These are phyloP conservation scores for Plantago major DNA, from an alignment of 257 asterid genomes.

Conservation along the genomic window DNA sequence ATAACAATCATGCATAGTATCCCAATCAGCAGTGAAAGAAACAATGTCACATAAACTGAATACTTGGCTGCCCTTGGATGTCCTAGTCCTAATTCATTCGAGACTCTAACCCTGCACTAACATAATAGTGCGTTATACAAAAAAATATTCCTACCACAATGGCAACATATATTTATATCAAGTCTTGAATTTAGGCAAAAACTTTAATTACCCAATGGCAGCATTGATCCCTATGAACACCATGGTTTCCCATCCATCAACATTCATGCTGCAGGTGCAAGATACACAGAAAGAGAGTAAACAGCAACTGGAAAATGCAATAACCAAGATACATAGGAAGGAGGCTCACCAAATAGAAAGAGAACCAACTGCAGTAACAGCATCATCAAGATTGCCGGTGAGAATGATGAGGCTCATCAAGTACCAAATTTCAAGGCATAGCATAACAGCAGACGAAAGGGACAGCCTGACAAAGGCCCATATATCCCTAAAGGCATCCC, in stretches of 20 bases:
- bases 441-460: conserved; percentile 56
- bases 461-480: conserved; percentile 69
- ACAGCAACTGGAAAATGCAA: too few relatives aligned
- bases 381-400: conserved; percentile 55
- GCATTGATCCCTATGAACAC: conserved; percentile 52
- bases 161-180: neutral
- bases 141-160: neutral
- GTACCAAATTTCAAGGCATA: conserved; percentile 68
- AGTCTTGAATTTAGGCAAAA: neutral
- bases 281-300: neutral
- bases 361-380: conserved; percentile 66
- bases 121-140: neutral
- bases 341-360: conserved; percentile 58
- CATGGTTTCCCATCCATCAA: conserved; percentile 49
- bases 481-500: conserved; percentile 47
- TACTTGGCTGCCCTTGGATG: conserved; percentile 52
- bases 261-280: conserved; percentile 39
- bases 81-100: conserved; percentile 37
- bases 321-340: neutral
- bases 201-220: conserved; percentile 42
- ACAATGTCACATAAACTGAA: conserved; percentile 39
- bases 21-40: conserved; percentile 53
- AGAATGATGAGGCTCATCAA: conserved; percentile 56
- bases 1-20: conserved; percentile 42
- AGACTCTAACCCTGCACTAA: conserved; percentile 41